Percentiles rank a stretch among this genome's conserved stretches.
phyloP scores from a whole-genome alignment of 257 asterid genomes.

The Echites panduratus region DNA sequence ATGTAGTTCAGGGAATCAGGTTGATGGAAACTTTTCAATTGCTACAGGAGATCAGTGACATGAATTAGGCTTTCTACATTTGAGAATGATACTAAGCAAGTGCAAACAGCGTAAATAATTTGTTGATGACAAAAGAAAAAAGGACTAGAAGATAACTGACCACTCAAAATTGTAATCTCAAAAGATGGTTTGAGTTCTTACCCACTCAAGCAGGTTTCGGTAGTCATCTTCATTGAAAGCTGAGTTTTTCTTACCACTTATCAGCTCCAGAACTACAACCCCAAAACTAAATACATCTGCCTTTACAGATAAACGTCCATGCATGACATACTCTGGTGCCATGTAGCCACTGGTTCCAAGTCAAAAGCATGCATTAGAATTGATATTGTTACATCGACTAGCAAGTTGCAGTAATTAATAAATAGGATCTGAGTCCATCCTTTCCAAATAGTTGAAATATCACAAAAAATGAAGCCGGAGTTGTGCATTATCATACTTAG shows the following conservation, averaged over 20 bases:
- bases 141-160: neutral
- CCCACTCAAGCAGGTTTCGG: conserved; percentile 72
- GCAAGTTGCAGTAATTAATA: neutral
- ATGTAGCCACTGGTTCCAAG: conserved; percentile 76
- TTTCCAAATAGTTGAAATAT: neutral
- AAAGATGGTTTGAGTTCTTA: conserved; percentile 26
- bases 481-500: conserved; percentile 50
- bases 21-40: conserved; percentile 1
- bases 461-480: neutral
- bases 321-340: conserved; percentile 95
- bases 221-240: conserved; percentile 61
- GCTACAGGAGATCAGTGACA: neutral
- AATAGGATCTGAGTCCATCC: neutral
- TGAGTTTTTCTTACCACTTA: conserved; percentile 88
- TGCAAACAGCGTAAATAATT: neutral
- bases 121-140: neutral
- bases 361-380: conserved; percentile 6
- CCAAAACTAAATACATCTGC: conserved; percentile 94
- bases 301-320: conserved; percentile 64
- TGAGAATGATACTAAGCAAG: neutral
- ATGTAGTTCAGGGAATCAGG: too few species aligned
- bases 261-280: conserved; percentile 82
- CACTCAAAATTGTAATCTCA: neutral
- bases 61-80: neutral
- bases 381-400: neutral